Base-by-base conservation (phyloP, 345 rosid genomes). In the Dimocarpus longan region DNA sequence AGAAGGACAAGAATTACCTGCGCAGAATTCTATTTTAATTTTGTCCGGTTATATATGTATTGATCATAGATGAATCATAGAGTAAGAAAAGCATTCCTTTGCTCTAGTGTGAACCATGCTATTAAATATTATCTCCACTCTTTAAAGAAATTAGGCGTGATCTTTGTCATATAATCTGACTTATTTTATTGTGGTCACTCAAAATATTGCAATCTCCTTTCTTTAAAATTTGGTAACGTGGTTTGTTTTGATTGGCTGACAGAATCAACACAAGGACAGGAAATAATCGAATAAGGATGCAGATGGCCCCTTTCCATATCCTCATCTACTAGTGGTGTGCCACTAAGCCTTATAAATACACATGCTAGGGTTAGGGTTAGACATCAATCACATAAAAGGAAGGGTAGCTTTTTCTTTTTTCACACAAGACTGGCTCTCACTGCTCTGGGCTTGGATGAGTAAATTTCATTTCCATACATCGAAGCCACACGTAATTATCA, bases 351-450 rank as follows among this genome's bases (percentile, higher is more conserved):
- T 79, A 78, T 90, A 89, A 69, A 84, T 62, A 59, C 60, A 72
- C 71, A 79, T 13, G 83, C 84, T 89, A 89, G 92, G 91, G 91
- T 86, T 90, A 88, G 90, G 91, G 91, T 86, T 86, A 84, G 79
- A 71, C 87, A 81, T 77, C 85, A 43, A 82, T 72, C 83, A 78
- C 77, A 78, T 32, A 54, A 70, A 70, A 57, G 12, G 12, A 46
- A 46, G 12, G 50, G 50, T 43, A 80, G 52, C 75, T 26, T 68
- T 26, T 26, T 26, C 28, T 0, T 26, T 73, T 73, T 69, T 78
- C 60, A 69, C 32, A 50, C 26, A 76, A 50, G 37, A 48, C 71
- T 75, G 67, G 54, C 72, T 76, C 69, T 43, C 60, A 39, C 52
- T 48, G 1, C 5, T 71, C 77, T 65, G 50, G 75, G 52, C 52